Conservation (phyloP, 495 filamentous ascomycete genomes). For the Aspergillus homomorphus region DNA sequence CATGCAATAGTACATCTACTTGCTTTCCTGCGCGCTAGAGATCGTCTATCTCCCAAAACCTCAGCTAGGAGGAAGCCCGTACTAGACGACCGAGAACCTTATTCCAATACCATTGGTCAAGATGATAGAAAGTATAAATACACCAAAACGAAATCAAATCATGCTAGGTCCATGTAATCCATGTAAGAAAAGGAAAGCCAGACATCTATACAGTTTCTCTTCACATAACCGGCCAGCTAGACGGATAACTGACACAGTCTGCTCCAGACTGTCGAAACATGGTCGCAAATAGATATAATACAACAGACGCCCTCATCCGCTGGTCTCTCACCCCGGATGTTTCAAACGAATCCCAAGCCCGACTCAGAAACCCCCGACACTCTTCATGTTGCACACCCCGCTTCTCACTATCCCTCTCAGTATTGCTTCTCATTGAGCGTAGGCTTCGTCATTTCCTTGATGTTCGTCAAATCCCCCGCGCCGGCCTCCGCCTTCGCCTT, state of each 20-base stretch:
- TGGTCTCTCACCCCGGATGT: conserved; percentile 3
- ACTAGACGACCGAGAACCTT: neutral
- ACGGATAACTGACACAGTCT: conserved; percentile 18
- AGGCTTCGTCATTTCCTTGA: conserved; percentile 37
- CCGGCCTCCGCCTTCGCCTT: conserved; percentile 32
- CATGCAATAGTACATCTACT: too few species aligned
- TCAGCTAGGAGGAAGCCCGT: too few species aligned
- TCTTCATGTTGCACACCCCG: too few species aligned
- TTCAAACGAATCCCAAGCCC: conserved; percentile 9
- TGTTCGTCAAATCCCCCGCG: conserved; percentile 33
- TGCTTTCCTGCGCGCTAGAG: too few species aligned
- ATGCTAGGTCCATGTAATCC: conserved; percentile 25
- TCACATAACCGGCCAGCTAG: neutral
- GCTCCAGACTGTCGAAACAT: conserved; percentile 15
- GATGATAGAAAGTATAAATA: neutral
- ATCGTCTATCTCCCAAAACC: too few species aligned
- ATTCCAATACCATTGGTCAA: neutral
- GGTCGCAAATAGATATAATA: conserved; percentile 18
- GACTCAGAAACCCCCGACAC: neutral
- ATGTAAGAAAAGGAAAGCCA: conserved; percentile 15
- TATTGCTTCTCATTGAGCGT: conserved; percentile 30
- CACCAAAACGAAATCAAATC: conserved; percentile 20
- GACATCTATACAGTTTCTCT: neutral
- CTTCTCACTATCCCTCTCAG: conserved; percentile 13
- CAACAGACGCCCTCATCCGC: conserved; percentile 30